Base-by-base conservation (phyloP, 805 yeast species). In the Hanseniaspora clermontiae region DNA sequence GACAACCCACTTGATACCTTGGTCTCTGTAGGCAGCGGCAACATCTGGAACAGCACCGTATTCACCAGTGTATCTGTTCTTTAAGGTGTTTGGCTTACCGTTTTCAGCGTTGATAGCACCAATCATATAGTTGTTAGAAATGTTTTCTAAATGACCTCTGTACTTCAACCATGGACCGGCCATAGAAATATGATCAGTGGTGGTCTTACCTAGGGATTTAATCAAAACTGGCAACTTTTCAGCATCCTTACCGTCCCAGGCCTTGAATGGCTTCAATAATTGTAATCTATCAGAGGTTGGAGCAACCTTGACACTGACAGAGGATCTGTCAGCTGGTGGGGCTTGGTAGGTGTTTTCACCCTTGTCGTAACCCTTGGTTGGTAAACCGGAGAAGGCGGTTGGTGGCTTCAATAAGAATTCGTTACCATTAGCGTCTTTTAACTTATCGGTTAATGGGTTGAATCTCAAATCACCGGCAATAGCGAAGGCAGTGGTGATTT, bases 141-240 rank as follows among this genome's bases (percentile, higher is more conserved):
- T 93, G 84, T 91, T 91, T 79, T 89, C 91, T 78, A 91, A 81
- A 79, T 91, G 98, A 76, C 98, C 98, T 81, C 97, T 87, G 91
- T 91, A 91, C 79, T 91, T 91, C 81, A 91, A 86, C 98, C 98
- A 91, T 71, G 97, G 97, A 77, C 98, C 98, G 70, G 98, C 98
- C 95, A 88, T 90, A 68, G 97, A 91, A 69, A 91, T 91, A 78
- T 91, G 98, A 78, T 91, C 98, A 66, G 98, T 91, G 68, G 98
- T 91, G 73, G 97, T 90, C 82, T 91, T 91, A 77, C 97, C 97
- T 61, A 84, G 77, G 64, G 96, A 87, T 79, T 93, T 91, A 76
- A 91, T 87, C 76, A 91, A 83, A 67, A 91, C 91, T 74, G 96
- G 97, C 79, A 91, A 76, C 70, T 78, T 78, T 63, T 73, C 70